These are phyloP conservation scores for Andalucia godoyi DNA, from an alignment of 78 protist genomes.

Conservation along the genomic window DNA sequence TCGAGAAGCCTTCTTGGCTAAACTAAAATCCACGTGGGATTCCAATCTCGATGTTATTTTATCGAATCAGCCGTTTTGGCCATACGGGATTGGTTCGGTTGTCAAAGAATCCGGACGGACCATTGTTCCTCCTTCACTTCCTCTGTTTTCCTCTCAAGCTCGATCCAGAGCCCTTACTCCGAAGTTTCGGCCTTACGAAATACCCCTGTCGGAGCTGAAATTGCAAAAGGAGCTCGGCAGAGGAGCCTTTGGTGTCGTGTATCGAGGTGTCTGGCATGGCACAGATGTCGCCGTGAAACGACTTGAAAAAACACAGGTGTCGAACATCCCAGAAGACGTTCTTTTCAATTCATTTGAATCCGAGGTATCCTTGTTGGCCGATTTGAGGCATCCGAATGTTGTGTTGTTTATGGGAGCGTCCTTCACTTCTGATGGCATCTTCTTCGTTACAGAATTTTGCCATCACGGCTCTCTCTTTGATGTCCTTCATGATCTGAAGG, in stretches of 20 bases:
- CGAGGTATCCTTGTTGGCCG: constrained; percentile 26
- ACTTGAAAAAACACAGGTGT: too few relatives aligned
- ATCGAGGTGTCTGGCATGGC: constrained; percentile 30
- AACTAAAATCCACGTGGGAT: too few relatives aligned
- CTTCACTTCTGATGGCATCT: constrained; percentile 32
- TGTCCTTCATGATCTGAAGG: constrained; percentile 6
- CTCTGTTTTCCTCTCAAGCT: too few relatives aligned
- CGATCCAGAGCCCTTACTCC: too few relatives aligned
- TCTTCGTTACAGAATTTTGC: constrained; percentile 51
- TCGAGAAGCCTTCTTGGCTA: too few relatives aligned
- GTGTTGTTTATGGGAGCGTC: constrained; percentile 39
- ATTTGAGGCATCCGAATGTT: constrained; percentile 31
- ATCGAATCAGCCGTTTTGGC: too few relatives aligned
- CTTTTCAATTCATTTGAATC: constrained; percentile 17
- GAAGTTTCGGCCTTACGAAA: too few relatives aligned
- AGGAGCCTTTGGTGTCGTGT: constrained; percentile 49
- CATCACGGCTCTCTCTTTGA: constrained; percentile 33
- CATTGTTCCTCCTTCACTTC: too few relatives aligned
- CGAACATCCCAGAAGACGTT: too few relatives aligned
- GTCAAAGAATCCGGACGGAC: too few relatives aligned
- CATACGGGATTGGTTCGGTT: too few relatives aligned
- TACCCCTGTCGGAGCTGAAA: constrained; percentile 16
- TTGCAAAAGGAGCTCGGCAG: constrained; percentile 31
- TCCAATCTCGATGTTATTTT: too few relatives aligned
- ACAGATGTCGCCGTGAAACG: constrained; percentile 32